Percentiles rank a stretch among this genome's conserved stretches.
Conservation (phyloP, 2,329 filamentous ascomycete genomes). For the Dactylonectria estremocensis region DNA sequence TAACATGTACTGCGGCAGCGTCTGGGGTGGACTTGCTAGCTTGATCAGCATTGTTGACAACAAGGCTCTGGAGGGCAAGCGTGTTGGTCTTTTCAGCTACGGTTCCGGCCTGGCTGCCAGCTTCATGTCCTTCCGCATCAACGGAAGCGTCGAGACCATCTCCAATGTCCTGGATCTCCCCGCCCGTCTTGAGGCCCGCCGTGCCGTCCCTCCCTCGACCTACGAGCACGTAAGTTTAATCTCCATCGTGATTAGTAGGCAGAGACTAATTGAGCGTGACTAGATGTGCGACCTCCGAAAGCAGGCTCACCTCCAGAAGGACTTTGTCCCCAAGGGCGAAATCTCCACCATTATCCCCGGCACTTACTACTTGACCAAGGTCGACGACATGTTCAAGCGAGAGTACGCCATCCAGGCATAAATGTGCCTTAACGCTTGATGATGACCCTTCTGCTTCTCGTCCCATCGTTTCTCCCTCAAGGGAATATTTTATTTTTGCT, state of each 20-base stretch:
- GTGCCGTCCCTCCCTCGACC: constrained; percentile 76
- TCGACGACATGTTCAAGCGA: constrained; percentile 90
- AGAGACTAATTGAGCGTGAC: constrained; percentile 39
- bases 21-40: constrained; percentile 83
- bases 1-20: constrained; percentile 79
- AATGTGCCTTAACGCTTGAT: constrained; percentile 34
- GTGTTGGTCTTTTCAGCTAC: constrained; percentile 84
- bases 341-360: constrained; percentile 75
- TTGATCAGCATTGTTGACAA: constrained; percentile 76
- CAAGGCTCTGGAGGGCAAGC: constrained; percentile 78
- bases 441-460: constrained; percentile 38
- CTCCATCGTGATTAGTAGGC: not conserved
- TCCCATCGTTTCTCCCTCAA: constrained; percentile 26
- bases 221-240: constrained; percentile 78
- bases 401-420: constrained; percentile 84
- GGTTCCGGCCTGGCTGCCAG: constrained; percentile 81
- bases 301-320: constrained; percentile 86
- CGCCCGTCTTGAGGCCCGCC: constrained; percentile 76
- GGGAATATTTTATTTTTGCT: constrained; percentile 34
- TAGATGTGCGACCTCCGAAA: constrained; percentile 87
- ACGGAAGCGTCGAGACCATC: constrained; percentile 78
- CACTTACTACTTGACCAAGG: constrained; percentile 84
- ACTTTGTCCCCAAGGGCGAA: constrained; percentile 80
- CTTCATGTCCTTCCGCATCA: constrained; percentile 82
- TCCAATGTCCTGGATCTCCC: constrained; percentile 79